phyloP scores from a whole-genome alignment of 1,284 basidiomycete genomes.

The Fomitopsis palustris region DNA sequence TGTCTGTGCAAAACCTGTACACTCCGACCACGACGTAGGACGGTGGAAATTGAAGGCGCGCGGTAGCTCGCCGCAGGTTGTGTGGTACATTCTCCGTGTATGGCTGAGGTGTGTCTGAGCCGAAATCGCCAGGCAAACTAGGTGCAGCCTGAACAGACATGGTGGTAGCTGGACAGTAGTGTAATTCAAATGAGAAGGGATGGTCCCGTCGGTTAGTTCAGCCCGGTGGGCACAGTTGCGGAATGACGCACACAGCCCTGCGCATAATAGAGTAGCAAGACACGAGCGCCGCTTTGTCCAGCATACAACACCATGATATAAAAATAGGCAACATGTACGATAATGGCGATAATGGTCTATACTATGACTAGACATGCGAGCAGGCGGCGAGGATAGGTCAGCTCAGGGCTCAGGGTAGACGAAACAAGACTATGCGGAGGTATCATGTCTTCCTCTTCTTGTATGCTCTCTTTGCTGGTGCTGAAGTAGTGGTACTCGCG shows the following conservation, averaged over 20 bases:
- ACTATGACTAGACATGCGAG: not conserved
- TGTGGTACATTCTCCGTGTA: conserved; percentile 36
- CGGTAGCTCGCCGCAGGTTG: conserved; percentile 44
- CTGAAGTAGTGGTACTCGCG: conserved; percentile 34
- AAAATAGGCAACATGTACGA: not conserved
- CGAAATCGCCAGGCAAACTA: conserved; percentile 18
- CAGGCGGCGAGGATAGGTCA: not conserved
- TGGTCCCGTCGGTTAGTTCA: no score
- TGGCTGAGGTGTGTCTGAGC: conserved; percentile 12
- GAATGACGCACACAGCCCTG: no score
- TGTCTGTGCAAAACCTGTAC: conserved; percentile 69
- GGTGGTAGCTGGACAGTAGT: not conserved
- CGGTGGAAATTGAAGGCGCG: conserved; percentile 67
- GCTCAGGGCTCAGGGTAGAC: no score
- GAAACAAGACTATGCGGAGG: no score
- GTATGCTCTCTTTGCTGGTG: conserved; percentile 40
- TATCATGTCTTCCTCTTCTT: conserved; percentile 29
- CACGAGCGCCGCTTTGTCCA: no score
- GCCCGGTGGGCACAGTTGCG: no score
- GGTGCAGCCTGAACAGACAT: not conserved
- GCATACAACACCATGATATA: not conserved
- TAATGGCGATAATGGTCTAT: not conserved
- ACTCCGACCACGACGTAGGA: conserved; percentile 74
- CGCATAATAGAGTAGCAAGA: no score
- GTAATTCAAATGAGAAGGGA: no score